A percentile compares a stretch with the other conserved stretches of the same genome.
phyloP scores from a whole-genome alignment of 495 filamentous ascomycete genomes.

The Sordaria brevicollis region DNA sequence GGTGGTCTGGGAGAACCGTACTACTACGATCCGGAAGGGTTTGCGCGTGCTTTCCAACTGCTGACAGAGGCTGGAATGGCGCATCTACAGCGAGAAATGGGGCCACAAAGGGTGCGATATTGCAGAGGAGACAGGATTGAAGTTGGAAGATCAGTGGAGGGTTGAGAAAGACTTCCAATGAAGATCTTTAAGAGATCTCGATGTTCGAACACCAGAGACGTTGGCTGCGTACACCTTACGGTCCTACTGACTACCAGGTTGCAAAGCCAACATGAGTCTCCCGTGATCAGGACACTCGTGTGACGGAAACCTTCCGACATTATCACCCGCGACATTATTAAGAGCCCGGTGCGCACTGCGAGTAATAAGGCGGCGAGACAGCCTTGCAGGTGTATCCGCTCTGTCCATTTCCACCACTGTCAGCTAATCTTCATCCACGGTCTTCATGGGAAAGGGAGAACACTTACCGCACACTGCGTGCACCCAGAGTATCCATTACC shows the following conservation, averaged over 20 bases:
- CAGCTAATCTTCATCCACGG: not conserved
- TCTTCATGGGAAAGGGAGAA: not conserved
- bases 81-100: conserved; percentile 47
- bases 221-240: not conserved
- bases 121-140: conserved; percentile 23
- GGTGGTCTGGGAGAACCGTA: conserved; percentile 53
- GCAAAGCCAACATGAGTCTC: not conserved
- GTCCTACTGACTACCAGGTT: not conserved
- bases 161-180: conserved; percentile 30
- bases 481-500: conserved; percentile 32
- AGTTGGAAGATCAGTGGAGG: conserved; percentile 41
- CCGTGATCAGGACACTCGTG: not conserved
- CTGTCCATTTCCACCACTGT: conserved; percentile 1
- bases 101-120: conserved; percentile 45
- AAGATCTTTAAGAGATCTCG: not conserved
- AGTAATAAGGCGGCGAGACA: conserved; percentile 26
- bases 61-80: conserved; percentile 42
- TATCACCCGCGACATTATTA: not conserved
- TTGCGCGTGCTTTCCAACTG: conserved; percentile 41
- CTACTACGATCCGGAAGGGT: conserved; percentile 43
- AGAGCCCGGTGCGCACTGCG: conserved; percentile 22
- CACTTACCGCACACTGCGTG: conserved; percentile 28
- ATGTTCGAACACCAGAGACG: not conserved
- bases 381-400: conserved; percentile 18
- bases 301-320: not conserved